Conservation (phyloP, 2,329 filamentous ascomycete species). For the Alternaria sp. region DNA sequence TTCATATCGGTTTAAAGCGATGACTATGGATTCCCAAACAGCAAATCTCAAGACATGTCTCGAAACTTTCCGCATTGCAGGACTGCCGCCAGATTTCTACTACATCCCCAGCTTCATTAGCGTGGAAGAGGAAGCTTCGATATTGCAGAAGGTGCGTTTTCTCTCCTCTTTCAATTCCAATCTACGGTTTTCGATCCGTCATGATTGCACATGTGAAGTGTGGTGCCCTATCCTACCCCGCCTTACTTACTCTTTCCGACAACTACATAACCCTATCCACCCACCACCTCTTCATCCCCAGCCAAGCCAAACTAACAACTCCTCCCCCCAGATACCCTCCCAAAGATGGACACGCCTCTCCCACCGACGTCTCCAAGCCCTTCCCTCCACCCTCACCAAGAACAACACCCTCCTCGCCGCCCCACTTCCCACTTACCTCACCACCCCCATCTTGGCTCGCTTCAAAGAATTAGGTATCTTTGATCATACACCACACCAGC, state of each 20-base stretch:
- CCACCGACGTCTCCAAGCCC: constrained; percentile 89
- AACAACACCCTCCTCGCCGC: constrained; percentile 76
- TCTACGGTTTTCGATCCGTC: neutral
- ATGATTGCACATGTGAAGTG: neutral
- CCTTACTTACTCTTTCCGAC: neutral
- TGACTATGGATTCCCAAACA: neutral
- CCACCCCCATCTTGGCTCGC: constrained; percentile 71
- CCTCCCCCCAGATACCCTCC: constrained; percentile 53
- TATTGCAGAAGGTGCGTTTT: constrained; percentile 72
- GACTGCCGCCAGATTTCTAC: constrained; percentile 72
- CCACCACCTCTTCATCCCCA: neutral
- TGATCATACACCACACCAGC: constrained; percentile 71
- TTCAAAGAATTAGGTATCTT: constrained; percentile 62
- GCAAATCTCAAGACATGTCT: constrained; percentile 3
- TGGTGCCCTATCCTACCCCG: neutral
- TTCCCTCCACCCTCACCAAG: constrained; percentile 81
- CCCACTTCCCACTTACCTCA: constrained; percentile 78
- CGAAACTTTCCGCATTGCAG: constrained; percentile 54
- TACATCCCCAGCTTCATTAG: constrained; percentile 89
- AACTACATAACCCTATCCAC: neutral
- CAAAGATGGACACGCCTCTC: constrained; percentile 83
- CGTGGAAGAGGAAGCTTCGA: constrained; percentile 72
- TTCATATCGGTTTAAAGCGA: accelerated
- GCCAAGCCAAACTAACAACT: neutral
- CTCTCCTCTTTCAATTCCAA: neutral